Evolutionary conservation across 2,329 filamentous ascomycete species (phyloP).

Genomic region (Botrytis fabae): DNA sequence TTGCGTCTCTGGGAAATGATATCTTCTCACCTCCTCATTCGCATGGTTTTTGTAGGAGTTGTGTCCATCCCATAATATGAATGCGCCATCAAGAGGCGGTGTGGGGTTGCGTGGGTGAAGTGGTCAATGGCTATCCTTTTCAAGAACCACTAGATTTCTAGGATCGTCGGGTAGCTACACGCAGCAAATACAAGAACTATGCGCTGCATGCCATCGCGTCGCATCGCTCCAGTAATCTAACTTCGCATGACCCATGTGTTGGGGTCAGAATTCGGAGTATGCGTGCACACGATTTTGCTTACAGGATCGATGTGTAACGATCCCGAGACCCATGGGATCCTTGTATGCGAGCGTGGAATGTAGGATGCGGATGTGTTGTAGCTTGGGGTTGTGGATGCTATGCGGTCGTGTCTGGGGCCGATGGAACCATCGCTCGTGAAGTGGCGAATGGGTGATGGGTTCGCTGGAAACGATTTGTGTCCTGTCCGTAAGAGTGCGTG

Average conservation of each 20-base stretch:
- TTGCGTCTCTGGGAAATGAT: neutral
- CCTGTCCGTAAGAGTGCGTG: neutral
- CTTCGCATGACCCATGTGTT: neutral
- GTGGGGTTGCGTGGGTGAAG: neutral
- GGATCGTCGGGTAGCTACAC: neutral
- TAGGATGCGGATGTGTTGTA: neutral
- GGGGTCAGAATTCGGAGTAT: neutral
- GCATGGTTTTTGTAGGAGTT: neutral
- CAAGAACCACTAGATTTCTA: neutral
- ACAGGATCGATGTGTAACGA: neutral
- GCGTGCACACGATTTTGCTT: neutral
- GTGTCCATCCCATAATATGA: neutral
- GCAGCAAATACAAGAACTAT: neutral
- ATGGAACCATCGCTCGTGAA: conserved; percentile 4
- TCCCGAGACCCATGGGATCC: neutral
- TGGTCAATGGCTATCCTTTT: neutral
- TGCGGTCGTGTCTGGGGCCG: neutral
- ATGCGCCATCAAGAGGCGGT: conserved; percentile 8
- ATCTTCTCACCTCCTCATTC: neutral
- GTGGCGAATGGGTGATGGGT: neutral
- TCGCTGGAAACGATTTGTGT: neutral
- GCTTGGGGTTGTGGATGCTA: neutral
- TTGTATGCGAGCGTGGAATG: neutral
- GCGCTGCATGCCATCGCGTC: neutral
- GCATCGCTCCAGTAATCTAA: neutral